Percentiles rank a stretch among this genome's conserved stretches.
Conservation (phyloP, 2,329 filamentous ascomycete species). For the Huntiella omanensis region DNA sequence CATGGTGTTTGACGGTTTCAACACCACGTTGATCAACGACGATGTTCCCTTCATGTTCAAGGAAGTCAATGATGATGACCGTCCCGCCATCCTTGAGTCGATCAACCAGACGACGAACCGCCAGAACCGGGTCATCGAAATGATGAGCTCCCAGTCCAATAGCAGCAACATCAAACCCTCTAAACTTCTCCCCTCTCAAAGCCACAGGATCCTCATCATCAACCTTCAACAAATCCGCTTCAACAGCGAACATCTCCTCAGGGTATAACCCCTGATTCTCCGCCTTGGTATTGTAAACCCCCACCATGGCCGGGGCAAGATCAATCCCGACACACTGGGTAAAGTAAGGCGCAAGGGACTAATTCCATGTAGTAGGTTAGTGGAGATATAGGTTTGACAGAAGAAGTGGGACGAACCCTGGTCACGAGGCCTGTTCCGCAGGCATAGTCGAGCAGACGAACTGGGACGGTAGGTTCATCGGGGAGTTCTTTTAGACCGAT, state of each 20-base stretch:
- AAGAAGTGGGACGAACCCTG: conserved; percentile 25
- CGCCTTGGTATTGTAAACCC: conserved; percentile 43
- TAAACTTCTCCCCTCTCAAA: conserved; percentile 42
- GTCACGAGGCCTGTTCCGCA: conserved; percentile 53
- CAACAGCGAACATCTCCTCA: conserved; percentile 35
- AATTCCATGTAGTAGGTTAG: neutral
- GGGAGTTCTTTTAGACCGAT: conserved; percentile 39
- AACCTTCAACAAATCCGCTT: conserved; percentile 36
- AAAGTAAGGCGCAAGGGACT: conserved; percentile 43
- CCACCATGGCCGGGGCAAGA: conserved; percentile 51
- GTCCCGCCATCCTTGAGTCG: conserved; percentile 47
- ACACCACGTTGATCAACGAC: conserved; percentile 14
- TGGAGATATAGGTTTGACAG: no score
- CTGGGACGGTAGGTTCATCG: conserved; percentile 14
- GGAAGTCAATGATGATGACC: conserved; percentile 48
- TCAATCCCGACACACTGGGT: conserved; percentile 50
- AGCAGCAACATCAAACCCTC: conserved; percentile 47
- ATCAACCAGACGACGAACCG: conserved; percentile 37
- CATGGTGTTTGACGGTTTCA: conserved; percentile 36
- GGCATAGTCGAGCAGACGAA: conserved; percentile 51
- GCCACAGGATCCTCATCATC: conserved; percentile 29
- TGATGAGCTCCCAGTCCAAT: conserved; percentile 49
- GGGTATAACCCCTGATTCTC: conserved; percentile 26
- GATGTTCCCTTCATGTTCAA: conserved; percentile 29
- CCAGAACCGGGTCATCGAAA: conserved; percentile 43